Base-by-base conservation (phyloP, 148 eudicot genomes). In the Rhododendron molle region DNA sequence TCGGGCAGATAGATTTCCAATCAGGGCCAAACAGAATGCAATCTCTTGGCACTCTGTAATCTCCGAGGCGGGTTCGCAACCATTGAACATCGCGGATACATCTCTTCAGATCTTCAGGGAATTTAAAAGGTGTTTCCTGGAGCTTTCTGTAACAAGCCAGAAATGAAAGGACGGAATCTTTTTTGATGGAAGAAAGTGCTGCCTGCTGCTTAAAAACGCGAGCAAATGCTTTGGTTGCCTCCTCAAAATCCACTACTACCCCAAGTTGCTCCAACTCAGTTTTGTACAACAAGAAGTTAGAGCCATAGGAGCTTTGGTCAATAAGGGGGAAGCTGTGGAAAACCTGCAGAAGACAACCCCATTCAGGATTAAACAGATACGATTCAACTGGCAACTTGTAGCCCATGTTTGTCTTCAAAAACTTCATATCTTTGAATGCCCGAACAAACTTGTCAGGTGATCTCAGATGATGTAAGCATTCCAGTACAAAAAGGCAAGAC, bases 341-440 rank as follows among this genome's bases (percentile, higher is more conserved):
- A 12, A 93, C 90, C 87, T 85, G 81, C 76, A 94, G 81, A 69
- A 94, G 89, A 73, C 89, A 89, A 18, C 95, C 95, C 97, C 95
- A 92, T 43, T 83, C 84, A 78, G 85, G 86, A 87, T 92, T 87
- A 85, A 20, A 62, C 30, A 93, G 79, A 82, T 83, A 92, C 50
- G 93, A 90, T 56, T 92, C 91, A 74, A 23, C 56, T 52, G 97
- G 95, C 78, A 43, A 62, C 84, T n/a, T 84, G 88, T 72, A 88
- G 23, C 94, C 95, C 23, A 40, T 46, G 82, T 80, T 89, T 47
- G 95, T 90, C 85, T 81, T 90, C 28, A 92, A n/a, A 86, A 93
- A 93, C 76, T 86, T 88, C 38, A 88, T 87, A 47, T 79, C 85
- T 81, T 90, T 83, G 83, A 94, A 50, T 5, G 86, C 83, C 28